phyloP scores from a whole-genome alignment of 805 yeast species.

The Candida yuanshanica region DNA sequence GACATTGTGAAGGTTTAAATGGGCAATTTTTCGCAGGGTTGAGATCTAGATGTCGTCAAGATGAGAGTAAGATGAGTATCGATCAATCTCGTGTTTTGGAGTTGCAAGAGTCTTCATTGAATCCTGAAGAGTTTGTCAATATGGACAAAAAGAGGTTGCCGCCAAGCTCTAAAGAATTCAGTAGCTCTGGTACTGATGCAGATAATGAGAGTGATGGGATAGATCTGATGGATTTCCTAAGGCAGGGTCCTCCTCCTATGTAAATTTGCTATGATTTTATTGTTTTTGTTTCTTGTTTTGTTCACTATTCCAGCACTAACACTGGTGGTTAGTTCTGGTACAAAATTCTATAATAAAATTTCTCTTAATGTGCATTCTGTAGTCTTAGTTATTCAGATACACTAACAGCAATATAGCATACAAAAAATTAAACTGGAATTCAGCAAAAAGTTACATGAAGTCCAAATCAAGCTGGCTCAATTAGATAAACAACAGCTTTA shows the following conservation, averaged over 20 bases:
- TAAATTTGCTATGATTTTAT: background rate
- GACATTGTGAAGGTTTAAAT: background rate
- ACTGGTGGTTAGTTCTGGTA: background rate
- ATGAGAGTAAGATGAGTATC: background rate
- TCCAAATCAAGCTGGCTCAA: no score
- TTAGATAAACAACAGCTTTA: background rate
- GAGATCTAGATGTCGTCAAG: background rate
- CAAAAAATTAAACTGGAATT: no score
- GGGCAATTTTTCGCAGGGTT: background rate
- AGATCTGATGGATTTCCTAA: slow-evolving; percentile 43
- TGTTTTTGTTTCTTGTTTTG: background rate
- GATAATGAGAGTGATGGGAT: slow-evolving; percentile 25
- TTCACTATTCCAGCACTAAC: background rate
- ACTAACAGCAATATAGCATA: no score
- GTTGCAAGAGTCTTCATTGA: slow-evolving; percentile 1
- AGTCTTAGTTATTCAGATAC: no score
- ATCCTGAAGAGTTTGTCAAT: slow-evolving; percentile 14
- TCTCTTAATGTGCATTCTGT: no score
- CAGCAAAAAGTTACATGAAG: no score
- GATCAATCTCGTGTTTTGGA: background rate
- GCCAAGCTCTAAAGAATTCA: background rate
- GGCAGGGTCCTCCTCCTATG: slow-evolving; percentile 30
- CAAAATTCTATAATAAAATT: no score
- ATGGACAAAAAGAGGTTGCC: slow-evolving; percentile 2
- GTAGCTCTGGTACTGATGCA: slow-evolving; percentile 1